phyloP scores from a whole-genome alignment of 306 rosid species.

The Vicia sativa region DNA sequence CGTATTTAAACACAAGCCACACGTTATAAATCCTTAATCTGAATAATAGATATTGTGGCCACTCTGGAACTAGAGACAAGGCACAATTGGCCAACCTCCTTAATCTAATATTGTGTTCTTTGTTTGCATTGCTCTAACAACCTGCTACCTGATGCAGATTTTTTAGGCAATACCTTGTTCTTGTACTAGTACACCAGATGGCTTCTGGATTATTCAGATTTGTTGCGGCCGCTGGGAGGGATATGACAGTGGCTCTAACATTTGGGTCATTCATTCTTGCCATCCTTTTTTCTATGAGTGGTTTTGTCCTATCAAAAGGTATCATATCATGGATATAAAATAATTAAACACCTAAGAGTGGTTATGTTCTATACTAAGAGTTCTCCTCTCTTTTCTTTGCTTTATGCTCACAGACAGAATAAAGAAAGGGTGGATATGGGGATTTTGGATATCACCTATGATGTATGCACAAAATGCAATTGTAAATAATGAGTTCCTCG shows the following conservation, averaged over 20 bases:
- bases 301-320: conserved; percentile 68
- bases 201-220: conserved; percentile 54
- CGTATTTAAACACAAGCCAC: too few relatives aligned
- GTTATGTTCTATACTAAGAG: conserved; percentile 14
- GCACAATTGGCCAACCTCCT: too few relatives aligned
- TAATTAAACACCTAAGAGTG: not conserved
- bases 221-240: conserved; percentile 63
- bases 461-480: conserved; percentile 53
- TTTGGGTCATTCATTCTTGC: conserved; percentile 49
- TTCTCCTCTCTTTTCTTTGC: conserved; percentile 6
- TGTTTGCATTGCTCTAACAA: too few relatives aligned
- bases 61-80: too few relatives aligned
- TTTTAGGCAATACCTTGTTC: conserved; percentile 56
- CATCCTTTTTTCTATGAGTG: conserved; percentile 56
- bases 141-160: conserved; percentile 47
- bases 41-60: too few relatives aligned
- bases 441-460: conserved; percentile 57
- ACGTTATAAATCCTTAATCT: too few relatives aligned
- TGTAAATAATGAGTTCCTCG: conserved; percentile 51
- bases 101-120: too few relatives aligned
- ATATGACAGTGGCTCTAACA: conserved; percentile 55
- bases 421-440: conserved; percentile 61
- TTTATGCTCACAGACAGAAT: conserved; percentile 40
- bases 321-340: conserved; percentile 27
- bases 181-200: conserved; percentile 60